Evolutionary conservation across 2,329 filamentous ascomycete genomes (phyloP).

Genomic region (Pestalotiopsis sp.): DNA sequence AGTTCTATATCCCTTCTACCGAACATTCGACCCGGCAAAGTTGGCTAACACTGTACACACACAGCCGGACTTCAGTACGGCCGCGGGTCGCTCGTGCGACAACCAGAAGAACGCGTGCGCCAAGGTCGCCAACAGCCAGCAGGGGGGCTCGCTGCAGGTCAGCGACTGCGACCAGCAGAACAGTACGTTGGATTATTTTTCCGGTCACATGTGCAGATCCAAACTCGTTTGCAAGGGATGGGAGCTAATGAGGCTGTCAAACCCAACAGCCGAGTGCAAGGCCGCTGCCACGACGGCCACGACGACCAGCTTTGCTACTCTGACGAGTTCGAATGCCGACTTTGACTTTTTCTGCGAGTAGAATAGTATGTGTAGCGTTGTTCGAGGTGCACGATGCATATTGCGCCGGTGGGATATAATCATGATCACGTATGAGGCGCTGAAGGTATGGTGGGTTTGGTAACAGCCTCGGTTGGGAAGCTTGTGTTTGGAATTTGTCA

Average conservation of each 20-base stretch:
- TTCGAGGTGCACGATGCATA: neutral
- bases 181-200: slow-evolving; percentile 35
- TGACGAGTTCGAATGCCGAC: slow-evolving; percentile 43
- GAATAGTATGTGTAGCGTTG: neutral
- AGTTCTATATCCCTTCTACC: slow-evolving; percentile 18
- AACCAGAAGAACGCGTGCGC: slow-evolving; percentile 53
- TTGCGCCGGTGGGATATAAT: neutral
- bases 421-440: neutral
- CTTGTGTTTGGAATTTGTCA: neutral
- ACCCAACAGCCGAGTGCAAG: slow-evolving; percentile 42
- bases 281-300: slow-evolving; percentile 31
- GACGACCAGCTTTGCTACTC: slow-evolving; percentile 31
- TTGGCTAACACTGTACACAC: neutral
- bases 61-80: slow-evolving; percentile 46
- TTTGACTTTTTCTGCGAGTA: slow-evolving; percentile 51
- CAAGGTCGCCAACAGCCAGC: slow-evolving; percentile 40
- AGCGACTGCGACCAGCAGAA: slow-evolving; percentile 49
- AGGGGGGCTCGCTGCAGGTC: slow-evolving; percentile 38
- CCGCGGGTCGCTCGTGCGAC: slow-evolving; percentile 48
- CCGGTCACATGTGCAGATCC: neutral
- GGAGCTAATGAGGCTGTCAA: neutral
- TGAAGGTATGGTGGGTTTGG: neutral
- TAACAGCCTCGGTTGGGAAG: neutral
- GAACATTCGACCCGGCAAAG: neutral
- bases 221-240: neutral